These are phyloP conservation scores for Collybia nuda DNA, from an alignment of 768 basidiomycete genomes.

Conservation along the genomic window DNA sequence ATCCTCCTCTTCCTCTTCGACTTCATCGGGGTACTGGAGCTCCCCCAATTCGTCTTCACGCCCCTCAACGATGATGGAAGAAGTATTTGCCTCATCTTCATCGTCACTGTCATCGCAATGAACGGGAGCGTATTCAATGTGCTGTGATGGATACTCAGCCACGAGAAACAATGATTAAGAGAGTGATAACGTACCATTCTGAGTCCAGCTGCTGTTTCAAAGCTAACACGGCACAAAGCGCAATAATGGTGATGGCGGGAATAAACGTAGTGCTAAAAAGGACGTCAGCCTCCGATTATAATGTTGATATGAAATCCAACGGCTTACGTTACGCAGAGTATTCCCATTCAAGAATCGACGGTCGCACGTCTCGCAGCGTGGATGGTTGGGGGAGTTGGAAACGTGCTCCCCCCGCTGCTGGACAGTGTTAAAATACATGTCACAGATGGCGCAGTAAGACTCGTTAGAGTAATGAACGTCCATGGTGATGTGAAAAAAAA, in stretches of 20 bases:
- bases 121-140: slow-evolving; percentile 14
- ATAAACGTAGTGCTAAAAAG: slow-evolving; percentile 15
- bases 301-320: neutral
- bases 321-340: slow-evolving; percentile 15
- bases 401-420: slow-evolving; percentile 17
- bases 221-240: slow-evolving; percentile 17
- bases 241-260: slow-evolving; percentile 22
- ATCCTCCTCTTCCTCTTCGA: slow-evolving; percentile 22
- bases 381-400: slow-evolving; percentile 11
- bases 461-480: neutral
- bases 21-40: slow-evolving; percentile 24
- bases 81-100: slow-evolving; percentile 8
- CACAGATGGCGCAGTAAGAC: slow-evolving; percentile 20
- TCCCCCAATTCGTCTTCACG: slow-evolving; percentile 17
- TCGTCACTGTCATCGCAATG: slow-evolving; percentile 21
- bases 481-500: no score
- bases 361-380: slow-evolving; percentile 18
- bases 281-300: neutral
- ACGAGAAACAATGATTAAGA: no score
- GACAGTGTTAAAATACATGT: slow-evolving; percentile 15
- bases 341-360: slow-evolving; percentile 18
- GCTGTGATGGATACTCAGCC: slow-evolving; percentile 7
- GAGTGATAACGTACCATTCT: slow-evolving; percentile 11
- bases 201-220: slow-evolving; percentile 14
- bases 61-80: slow-evolving; percentile 2